Evolutionary conservation across 257 asterid genomes (phyloP).

Genomic region (Fraxinus excelsior): DNA sequence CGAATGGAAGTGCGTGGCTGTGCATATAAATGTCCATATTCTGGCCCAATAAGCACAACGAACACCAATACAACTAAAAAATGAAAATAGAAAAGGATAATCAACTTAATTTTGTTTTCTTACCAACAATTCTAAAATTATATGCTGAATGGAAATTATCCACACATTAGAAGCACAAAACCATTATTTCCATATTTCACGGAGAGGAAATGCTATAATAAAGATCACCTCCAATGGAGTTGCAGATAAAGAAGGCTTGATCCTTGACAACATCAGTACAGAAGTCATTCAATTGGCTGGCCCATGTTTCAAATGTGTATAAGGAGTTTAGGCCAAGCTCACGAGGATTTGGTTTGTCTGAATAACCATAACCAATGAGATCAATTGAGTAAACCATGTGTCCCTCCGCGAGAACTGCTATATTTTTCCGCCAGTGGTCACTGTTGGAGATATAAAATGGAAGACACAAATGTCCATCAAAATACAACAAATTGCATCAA

Average conservation of each 20-base stretch:
- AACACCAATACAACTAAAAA: neutral
- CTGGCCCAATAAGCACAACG: neutral
- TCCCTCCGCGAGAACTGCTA: slow-evolving; percentile 73
- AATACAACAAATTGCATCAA: neutral
- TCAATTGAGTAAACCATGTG: slow-evolving; percentile 93
- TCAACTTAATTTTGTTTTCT: neutral
- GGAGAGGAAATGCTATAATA: slow-evolving; percentile 1
- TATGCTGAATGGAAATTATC: neutral
- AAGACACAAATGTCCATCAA: slow-evolving; percentile 10
- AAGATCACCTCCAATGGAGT: slow-evolving; percentile 88
- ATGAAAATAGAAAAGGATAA: neutral
- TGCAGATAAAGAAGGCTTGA: slow-evolving; percentile 81
- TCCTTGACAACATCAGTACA: slow-evolving; percentile 67
- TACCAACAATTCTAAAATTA: neutral
- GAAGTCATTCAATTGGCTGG: slow-evolving; percentile 82
- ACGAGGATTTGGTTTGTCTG: slow-evolving; percentile 90
- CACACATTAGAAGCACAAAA: neutral
- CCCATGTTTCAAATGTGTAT: slow-evolving; percentile 98
- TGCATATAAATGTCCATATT: neutral
- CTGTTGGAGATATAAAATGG: slow-evolving; percentile 39
- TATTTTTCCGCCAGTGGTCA: slow-evolving; percentile 97
- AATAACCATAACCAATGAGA: slow-evolving; percentile 94
- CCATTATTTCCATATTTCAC: neutral
- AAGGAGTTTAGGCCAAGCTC: slow-evolving; percentile 52
- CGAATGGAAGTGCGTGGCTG: neutral